Evolutionary conservation across 1,284 basidiomycete species (phyloP).

Genomic region (Rhizoctonia solani): DNA sequence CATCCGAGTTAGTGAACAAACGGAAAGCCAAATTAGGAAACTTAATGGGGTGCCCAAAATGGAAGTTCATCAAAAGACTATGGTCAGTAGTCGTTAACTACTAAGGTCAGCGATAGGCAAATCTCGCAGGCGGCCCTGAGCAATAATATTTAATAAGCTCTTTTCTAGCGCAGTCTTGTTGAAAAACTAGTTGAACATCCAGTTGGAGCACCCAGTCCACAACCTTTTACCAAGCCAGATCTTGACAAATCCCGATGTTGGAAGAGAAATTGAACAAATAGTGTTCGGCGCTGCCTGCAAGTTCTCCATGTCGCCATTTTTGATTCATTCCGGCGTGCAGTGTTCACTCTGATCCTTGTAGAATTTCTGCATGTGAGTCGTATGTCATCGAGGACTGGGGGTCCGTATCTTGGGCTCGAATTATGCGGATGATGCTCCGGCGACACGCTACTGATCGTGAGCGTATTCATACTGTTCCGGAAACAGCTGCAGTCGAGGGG

Average conservation of each 20-base stretch:
- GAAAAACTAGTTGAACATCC: no score
- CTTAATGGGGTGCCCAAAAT: not conserved
- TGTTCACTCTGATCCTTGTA: not conserved
- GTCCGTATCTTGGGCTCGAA: not conserved
- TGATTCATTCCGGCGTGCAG: not conserved
- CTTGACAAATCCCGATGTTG: not conserved
- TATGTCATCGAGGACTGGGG: not conserved
- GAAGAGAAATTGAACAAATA: no score
- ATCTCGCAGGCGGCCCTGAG: no score
- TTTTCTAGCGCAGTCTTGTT: no score
- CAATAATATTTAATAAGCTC: no score
- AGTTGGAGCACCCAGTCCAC: no score
- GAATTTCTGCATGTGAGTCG: not conserved
- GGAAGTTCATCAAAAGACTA: conserved; percentile 6
- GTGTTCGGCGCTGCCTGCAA: no score
- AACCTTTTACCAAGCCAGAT: no score
- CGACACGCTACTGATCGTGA: not conserved
- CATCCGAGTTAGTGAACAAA: conserved; percentile 19
- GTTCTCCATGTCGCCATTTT: no score
- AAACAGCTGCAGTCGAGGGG: conserved; percentile 14
- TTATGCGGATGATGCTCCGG: not conserved
- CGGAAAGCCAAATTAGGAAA: conserved; percentile 16
- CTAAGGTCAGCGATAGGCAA: no score
- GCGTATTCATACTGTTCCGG: not conserved
- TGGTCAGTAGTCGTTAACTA: not conserved